Conservation (phyloP, 2,329 filamentous ascomycete genomes). For the Xylariaceae sp. region DNA sequence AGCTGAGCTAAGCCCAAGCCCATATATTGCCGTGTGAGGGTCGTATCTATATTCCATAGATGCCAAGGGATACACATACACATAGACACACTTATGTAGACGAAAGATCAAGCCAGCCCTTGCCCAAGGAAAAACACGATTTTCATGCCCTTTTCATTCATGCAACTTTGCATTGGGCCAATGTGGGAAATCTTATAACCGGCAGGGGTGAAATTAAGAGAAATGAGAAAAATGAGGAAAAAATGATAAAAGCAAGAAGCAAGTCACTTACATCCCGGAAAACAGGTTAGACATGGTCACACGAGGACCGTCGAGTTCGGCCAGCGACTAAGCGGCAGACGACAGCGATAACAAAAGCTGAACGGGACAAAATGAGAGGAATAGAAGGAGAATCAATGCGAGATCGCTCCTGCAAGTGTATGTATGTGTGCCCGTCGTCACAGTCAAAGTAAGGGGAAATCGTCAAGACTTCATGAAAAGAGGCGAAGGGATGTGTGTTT, state of each 20-base stretch:
- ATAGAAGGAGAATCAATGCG: constrained; percentile 2
- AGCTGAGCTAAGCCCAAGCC: constrained; percentile 10
- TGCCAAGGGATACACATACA: not conserved
- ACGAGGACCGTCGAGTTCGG: constrained; percentile 28
- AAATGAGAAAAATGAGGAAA: constrained; percentile 12
- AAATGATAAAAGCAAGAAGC: too few relatives aligned
- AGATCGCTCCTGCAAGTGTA: not conserved
- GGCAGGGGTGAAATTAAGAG: constrained; percentile 2
- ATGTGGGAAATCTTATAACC: constrained; percentile 5
- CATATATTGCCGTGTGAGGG: constrained; percentile 4
- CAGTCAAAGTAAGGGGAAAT: constrained; percentile 5
- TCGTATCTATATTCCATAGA: constrained; percentile 13
- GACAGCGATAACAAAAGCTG: constrained; percentile 7
- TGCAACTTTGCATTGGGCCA: not conserved
- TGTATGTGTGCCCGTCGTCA: constrained; percentile 6
- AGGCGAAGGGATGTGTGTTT: constrained; percentile 14
- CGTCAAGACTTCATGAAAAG: constrained; percentile 13
- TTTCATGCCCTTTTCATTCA: not conserved
- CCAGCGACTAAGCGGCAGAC: constrained; percentile 11
- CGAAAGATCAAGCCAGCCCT: not conserved
- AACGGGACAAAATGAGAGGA: not conserved
- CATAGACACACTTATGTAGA: not conserved
- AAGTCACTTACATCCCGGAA: constrained; percentile 61
- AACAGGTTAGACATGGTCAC: constrained; percentile 62
- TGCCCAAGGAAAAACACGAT: not conserved